Evolutionary conservation across 2,329 filamentous ascomycete species (phyloP).

Genomic region (Zalaria obscura): DNA sequence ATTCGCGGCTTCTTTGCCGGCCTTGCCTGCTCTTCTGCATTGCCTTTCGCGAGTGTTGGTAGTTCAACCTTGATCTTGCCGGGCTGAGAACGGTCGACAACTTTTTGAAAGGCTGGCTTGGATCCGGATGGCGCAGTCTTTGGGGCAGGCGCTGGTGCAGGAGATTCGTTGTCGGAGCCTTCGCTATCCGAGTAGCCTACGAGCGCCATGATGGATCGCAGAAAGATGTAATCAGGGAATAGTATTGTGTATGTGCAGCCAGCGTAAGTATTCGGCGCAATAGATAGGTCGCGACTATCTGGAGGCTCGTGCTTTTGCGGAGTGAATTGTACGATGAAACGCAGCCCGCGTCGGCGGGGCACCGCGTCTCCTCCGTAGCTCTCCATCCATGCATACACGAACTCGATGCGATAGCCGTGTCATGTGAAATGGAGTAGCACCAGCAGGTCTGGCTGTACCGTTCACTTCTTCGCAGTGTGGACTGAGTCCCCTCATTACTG

Average conservation of each 20-base stretch:
- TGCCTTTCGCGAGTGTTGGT: slow-evolving; percentile 36
- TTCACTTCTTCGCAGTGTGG: neutral
- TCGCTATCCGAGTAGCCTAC: slow-evolving; percentile 77
- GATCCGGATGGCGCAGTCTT: slow-evolving; percentile 23
- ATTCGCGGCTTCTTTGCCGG: slow-evolving; percentile 59
- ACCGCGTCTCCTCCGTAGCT: too few species aligned
- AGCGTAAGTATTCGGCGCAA: too few species aligned
- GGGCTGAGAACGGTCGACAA: slow-evolving; percentile 67
- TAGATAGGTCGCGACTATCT: too few species aligned
- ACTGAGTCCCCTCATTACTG: neutral
- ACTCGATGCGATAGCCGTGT: neutral
- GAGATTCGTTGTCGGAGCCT: slow-evolving; percentile 45
- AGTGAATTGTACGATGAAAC: too few species aligned
- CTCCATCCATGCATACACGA: too few species aligned
- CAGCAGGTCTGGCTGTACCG: slow-evolving; percentile 7
- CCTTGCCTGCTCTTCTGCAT: slow-evolving; percentile 35
- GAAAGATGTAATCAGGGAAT: too few species aligned
- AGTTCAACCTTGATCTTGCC: slow-evolving; percentile 76
- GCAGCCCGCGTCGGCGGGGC: too few species aligned
- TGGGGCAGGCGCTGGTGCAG: slow-evolving; percentile 13
- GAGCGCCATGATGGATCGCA: slow-evolving; percentile 60
- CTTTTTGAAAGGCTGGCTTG: slow-evolving; percentile 58
- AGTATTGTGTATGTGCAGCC: too few species aligned
- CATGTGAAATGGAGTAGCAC: neutral
- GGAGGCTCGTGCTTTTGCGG: too few species aligned